Evolutionary conservation across 2,329 filamentous ascomycete species (phyloP).

Genomic region (Ceratocystis papillata): DNA sequence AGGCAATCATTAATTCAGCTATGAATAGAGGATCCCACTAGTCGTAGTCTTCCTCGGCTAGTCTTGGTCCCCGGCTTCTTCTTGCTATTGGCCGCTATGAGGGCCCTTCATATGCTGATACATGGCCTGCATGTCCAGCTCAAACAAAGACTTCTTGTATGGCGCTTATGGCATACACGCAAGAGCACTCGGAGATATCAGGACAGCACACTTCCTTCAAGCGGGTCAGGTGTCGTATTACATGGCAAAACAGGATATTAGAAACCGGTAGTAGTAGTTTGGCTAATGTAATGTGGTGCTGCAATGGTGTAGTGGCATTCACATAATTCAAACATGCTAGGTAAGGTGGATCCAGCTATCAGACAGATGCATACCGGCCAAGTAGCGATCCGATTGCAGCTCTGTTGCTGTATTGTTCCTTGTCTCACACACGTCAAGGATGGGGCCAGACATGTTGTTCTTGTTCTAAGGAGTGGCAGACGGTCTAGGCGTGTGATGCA

Average conservation of each 20-base stretch:
- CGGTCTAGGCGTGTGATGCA: not conserved
- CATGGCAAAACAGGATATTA: not conserved
- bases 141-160: not conserved
- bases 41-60: not conserved
- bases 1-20: not conserved
- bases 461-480: not conserved
- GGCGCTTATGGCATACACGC: too few species aligned
- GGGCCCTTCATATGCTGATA: not conserved
- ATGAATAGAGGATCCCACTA: not conserved
- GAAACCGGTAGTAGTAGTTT: not conserved
- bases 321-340: not conserved
- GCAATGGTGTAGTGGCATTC: not conserved
- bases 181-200: not conserved
- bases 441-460: not conserved
- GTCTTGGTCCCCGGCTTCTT: not conserved
- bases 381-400: not conserved
- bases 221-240: not conserved
- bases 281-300: not conserved
- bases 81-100: not conserved
- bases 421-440: not conserved
- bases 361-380: not conserved
- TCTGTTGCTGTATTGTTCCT: not conserved
- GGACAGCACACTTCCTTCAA: not conserved
- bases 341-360: not conserved
- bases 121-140: not conserved